phyloP scores from a whole-genome alignment of 2,329 filamentous ascomycete genomes.

The Aspergillus pseudotamarii region DNA sequence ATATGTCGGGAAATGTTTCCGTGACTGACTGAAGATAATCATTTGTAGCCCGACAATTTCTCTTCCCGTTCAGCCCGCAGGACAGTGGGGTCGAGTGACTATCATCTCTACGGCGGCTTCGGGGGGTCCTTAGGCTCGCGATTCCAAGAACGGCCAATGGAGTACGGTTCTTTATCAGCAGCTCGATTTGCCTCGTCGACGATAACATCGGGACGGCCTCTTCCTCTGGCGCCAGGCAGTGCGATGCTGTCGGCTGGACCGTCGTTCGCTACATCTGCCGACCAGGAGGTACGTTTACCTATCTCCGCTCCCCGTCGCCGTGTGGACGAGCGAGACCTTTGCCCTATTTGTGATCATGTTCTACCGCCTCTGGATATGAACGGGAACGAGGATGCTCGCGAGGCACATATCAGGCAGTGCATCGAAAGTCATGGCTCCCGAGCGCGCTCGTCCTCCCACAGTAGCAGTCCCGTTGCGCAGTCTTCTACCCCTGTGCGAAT shows the following conservation, averaged over 20 bases:
- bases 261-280: slow-evolving; percentile 4
- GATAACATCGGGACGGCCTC: slow-evolving; percentile 12
- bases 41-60: slow-evolving; percentile 16
- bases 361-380: slow-evolving; percentile 43
- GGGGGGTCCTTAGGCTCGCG: slow-evolving; percentile 17
- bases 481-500: slow-evolving; percentile 37
- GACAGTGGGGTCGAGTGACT: slow-evolving; percentile 31
- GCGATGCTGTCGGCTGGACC: slow-evolving; percentile 7
- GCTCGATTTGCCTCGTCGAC: slow-evolving; percentile 9
- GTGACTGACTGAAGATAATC: slow-evolving; percentile 9
- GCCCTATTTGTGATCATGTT: slow-evolving; percentile 47
- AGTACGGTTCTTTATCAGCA: slow-evolving; percentile 20
- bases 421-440: slow-evolving; percentile 41
- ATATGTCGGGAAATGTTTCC: neutral
- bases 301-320: slow-evolving; percentile 21
- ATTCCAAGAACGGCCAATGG: slow-evolving; percentile 20
- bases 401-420: slow-evolving; percentile 50
- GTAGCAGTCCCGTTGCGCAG: slow-evolving; percentile 24
- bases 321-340: slow-evolving; percentile 49
- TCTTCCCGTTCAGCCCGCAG: slow-evolving; percentile 26
- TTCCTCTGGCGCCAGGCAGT: slow-evolving; percentile 8
- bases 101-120: slow-evolving; percentile 18
- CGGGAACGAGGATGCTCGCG: slow-evolving; percentile 44
- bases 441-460: slow-evolving; percentile 21
- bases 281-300: neutral